A percentile compares a stretch with the other conserved stretches of the same genome.
Conservation (phyloP, 1,284 basidiomycete genomes). For the Cystobasidium pallidum region DNA sequence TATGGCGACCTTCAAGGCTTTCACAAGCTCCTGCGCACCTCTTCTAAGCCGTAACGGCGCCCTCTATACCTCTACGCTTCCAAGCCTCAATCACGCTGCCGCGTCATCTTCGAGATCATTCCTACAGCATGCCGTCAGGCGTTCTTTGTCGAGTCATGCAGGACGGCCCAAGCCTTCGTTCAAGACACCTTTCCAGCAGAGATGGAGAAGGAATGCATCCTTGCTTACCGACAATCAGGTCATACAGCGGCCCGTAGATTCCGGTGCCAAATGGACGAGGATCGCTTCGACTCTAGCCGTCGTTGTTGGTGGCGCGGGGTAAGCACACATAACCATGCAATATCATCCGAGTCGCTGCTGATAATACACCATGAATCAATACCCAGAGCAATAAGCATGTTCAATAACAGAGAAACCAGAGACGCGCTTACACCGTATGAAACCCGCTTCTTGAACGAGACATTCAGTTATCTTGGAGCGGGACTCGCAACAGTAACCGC, state of each 20-base stretch:
- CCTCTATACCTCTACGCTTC: not conserved
- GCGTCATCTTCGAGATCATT: slow-evolving; percentile 18
- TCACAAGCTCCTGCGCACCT: not conserved
- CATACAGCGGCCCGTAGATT: slow-evolving; percentile 29
- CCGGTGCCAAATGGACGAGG: slow-evolving; percentile 29
- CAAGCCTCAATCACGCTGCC: not conserved
- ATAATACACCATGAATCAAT: not conserved
- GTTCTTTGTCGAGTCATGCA: slow-evolving; percentile 19
- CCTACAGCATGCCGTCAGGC: slow-evolving; percentile 8
- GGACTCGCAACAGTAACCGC: slow-evolving; percentile 73
- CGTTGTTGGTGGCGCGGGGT: slow-evolving; percentile 35
- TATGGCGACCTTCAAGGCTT: slow-evolving; percentile 6
- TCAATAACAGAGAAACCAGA: slow-evolving; percentile 76
- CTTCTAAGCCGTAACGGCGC: not conserved
- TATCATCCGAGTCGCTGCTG: not conserved
- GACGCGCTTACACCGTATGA: slow-evolving; percentile 68
- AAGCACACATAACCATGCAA: not conserved
- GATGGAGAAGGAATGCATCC: slow-evolving; percentile 26
- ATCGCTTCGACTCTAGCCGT: slow-evolving; percentile 34
- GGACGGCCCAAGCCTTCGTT: slow-evolving; percentile 1
- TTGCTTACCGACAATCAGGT: slow-evolving; percentile 34
- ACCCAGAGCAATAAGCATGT: slow-evolving; percentile 62
- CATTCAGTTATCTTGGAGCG: slow-evolving; percentile 81
- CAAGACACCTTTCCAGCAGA: slow-evolving; percentile 12
- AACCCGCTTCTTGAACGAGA: slow-evolving; percentile 73